Evolutionary conservation across 1,284 basidiomycete genomes (phyloP), one percentile per base, ranked within the genome.

Genomic region (Uromyces viciae-fabae): DNA sequence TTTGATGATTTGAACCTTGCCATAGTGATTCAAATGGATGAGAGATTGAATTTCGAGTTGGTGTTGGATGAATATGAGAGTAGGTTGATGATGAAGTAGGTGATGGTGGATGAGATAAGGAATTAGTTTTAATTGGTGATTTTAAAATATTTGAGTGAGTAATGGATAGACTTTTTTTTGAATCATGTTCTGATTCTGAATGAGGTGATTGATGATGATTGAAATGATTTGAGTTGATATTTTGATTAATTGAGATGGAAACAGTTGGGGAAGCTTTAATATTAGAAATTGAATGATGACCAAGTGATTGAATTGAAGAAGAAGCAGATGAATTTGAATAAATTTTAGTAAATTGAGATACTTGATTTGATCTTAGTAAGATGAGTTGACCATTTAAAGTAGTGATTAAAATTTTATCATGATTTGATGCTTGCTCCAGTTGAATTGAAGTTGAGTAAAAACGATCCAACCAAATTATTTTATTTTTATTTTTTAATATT

Each of bases 181-280:
- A 42, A 49, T 54, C 31, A 68, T 68, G 75, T 22, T 42, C 43
- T 0, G 60, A 38, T 49, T 38, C 25, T 5, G 60, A 31, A 36
- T 22, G n/a, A 66, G 62, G 38, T 40, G 46, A 46, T 40, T 66
- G 33, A 9, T 49, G 38, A 36, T 68, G 49, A 40, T 14, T n/a
- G 8, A 28, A 46, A 33, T 71, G 69, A 38, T 54, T 56, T 4
- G 54, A 36, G 38, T 73, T 7, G 25, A 46, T 73, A 49, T 52
- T 33, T 3, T 54, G 43, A 33, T 42, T 46, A 36, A 64, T 42
- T 17, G 75, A 77, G 19, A 77, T 68, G 5, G 75, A 77, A 33
- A 77, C 75, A 7, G 75, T 77, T 17, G 75, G 46, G 46, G 75
- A 77, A 40, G 75, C 75, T 56, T 77, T 77, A n/a, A n/a, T n/a